Evolutionary conservation across 129 eudicot genomes (phyloP), one percentile per base, ranked within the genome.

Genomic region (Flaveria sonorensis): DNA sequence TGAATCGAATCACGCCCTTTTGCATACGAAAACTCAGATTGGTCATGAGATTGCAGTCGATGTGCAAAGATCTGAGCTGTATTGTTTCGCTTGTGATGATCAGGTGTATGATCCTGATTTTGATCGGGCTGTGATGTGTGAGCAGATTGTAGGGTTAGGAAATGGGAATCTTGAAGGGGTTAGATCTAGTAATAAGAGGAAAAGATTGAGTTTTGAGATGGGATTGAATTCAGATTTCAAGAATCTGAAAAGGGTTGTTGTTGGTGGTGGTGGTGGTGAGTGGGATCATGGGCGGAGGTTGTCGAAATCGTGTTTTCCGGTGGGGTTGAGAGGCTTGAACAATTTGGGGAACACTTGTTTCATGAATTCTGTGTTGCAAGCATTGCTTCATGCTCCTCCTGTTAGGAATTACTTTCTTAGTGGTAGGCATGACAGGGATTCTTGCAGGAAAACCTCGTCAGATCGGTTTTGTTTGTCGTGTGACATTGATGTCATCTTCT

Each of bases 101-200:
- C 97, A 92, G 86, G 90, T 92, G n/a, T 92, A 92, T 71, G 96
- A 92, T 87, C 92, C 86, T 59, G 95, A 92, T 79, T 92, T 92
- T 45, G 97, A 92, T 79, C 78, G 68, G 53, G 82, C 85, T 70
- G 89, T 92, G 42, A 77, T 91, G 81, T 73, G 80, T 55, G 63
- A 84, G 36, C 72, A 78, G 83, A 48, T 61, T 56, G 9, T 81
- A 61, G 86, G 91, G 74, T 81, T 83, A 68, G 71, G 81, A 62
- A 69, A 68, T 65, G 88, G 57, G 68, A 79, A 80, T 72, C 77
- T 52, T 55, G 79, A 82, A 23, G 84, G 71, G 42, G 8, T 70
- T 76, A 64, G 85, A 76, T 71, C 81, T 76, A 70, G 7, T 64
- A 76, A 79, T 16, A 87, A 87, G 86, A 80, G 88, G 74, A 88